phyloP scores from a whole-genome alignment of 2,329 filamentous ascomycete species.

The Sporothrix humicola region DNA sequence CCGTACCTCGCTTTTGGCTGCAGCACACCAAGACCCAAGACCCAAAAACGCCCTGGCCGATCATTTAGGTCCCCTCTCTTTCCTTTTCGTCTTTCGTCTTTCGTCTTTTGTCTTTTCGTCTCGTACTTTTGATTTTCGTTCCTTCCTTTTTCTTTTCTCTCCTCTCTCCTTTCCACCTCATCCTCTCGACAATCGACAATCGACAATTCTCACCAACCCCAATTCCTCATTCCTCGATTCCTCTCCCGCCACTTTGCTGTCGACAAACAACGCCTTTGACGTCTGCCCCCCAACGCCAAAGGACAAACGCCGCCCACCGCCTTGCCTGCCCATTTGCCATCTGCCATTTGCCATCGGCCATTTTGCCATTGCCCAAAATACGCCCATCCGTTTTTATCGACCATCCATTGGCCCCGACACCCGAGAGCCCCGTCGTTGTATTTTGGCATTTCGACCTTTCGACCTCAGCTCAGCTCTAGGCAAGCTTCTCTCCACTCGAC shows the following conservation, averaged over 20 bases:
- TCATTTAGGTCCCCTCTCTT: slow-evolving; percentile 16
- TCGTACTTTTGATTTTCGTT: slow-evolving; percentile 11
- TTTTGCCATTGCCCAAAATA: neutral
- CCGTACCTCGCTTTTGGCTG: neutral
- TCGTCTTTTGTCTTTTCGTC: neutral
- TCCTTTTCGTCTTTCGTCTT: neutral
- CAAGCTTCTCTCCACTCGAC: neutral
- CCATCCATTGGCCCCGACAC: slow-evolving; percentile 3
- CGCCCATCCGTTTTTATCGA: neutral
- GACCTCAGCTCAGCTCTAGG: neutral
- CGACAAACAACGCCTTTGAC: too few relatives aligned
- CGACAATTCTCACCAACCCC: neutral
- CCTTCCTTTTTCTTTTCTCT: neutral
- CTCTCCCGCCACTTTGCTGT: too few relatives aligned
- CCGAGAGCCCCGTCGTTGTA: slow-evolving; percentile 3
- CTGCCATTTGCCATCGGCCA: too few relatives aligned
- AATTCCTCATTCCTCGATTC: neutral
- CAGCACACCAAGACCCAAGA: slow-evolving; percentile 1
- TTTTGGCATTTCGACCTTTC: neutral
- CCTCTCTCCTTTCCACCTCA: slow-evolving; percentile 2
- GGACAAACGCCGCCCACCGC: neutral
- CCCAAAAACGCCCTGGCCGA: slow-evolving; percentile 25
- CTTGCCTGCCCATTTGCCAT: neutral
- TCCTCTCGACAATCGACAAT: neutral
- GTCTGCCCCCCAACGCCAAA: neutral